phyloP scores from a whole-genome alignment of 1,284 basidiomycete species.

The Boletus sp. region DNA sequence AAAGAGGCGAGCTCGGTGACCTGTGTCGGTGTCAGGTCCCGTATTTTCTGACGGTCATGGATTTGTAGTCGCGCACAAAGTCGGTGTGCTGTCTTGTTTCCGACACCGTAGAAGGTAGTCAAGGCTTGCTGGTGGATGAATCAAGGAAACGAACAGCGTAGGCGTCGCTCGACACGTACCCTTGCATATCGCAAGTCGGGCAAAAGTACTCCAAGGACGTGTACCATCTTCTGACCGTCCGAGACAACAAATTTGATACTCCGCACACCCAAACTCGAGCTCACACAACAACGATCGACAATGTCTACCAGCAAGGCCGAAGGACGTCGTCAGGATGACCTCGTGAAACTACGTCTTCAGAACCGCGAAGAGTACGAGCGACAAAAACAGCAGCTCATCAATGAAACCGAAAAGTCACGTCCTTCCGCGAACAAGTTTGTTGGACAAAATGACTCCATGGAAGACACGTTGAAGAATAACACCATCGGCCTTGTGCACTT shows the following conservation, averaged over 20 bases:
- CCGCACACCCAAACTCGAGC: slow-evolving; percentile 23
- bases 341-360: slow-evolving; percentile 79
- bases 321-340: slow-evolving; percentile 76
- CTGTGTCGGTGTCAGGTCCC: slow-evolving; percentile 78
- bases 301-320: slow-evolving; percentile 75
- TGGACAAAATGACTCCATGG: slow-evolving; percentile 93
- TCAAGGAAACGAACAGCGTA: slow-evolving; percentile 9
- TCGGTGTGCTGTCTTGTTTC: slow-evolving; percentile 70
- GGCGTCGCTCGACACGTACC: slow-evolving; percentile 45
- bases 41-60: slow-evolving; percentile 79
- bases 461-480: slow-evolving; percentile 90
- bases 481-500: slow-evolving; percentile 94
- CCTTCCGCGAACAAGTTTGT: slow-evolving; percentile 89
- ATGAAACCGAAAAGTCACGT: slow-evolving; percentile 82
- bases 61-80: slow-evolving; percentile 89
- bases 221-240: slow-evolving; percentile 57
- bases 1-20: slow-evolving; percentile 86
- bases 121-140: slow-evolving; percentile 70
- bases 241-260: slow-evolving; percentile 34
- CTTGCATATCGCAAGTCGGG: slow-evolving; percentile 70
- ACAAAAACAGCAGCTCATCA: slow-evolving; percentile 84
- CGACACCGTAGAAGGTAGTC: slow-evolving; percentile 84
- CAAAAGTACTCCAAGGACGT: slow-evolving; percentile 76
- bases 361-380: slow-evolving; percentile 88
- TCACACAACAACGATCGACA: slow-evolving; percentile 23